Evolutionary conservation across 1,139 yeast genomes (phyloP), one percentile per base, ranked within the genome.

Genomic region (Debaryomyces robertsiae): DNA sequence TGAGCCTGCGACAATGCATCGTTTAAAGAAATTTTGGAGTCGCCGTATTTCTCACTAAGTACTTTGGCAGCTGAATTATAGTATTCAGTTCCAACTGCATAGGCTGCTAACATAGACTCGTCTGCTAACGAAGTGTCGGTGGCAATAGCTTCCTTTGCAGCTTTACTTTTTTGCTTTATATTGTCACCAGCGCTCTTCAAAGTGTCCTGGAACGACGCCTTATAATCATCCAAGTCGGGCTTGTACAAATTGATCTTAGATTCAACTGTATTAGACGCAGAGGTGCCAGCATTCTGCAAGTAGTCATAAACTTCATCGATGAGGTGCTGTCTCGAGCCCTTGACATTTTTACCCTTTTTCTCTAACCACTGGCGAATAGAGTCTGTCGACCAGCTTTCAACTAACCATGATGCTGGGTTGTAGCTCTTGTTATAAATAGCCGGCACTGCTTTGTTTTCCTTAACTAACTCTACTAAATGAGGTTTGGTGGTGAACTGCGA

Each of bases 391-490:
- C 53, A 52, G 36, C 43, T 53, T 22, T 54, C 58, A 27, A 54
- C 43, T 16, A 59, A 46, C 58, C 63, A 57, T 31, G 49, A 49
- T n/a, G 45, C 35, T 15, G 50, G 48, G 16, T 39, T 34, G 13
- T 46, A 60, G 54, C 41, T 62, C 50, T 42, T 56, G 19, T 46
- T 45, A 23, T 50, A n/a, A 13, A 9, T 54, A 42, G 75, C 56
- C 19, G 77, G 75, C 36, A 63, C 63, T 51, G 69, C 63, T 53
- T 71, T 71, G 57, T 73, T 63, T 43, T 66, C 55, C 47, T 71
- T 67, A 3, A 76, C 84, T 32, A 75, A 59, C 25, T 74, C 67
- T 33, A 75, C 58, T 49, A 81, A 65, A 43, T 78, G 70, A 23
- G 65, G 59, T 49, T 69, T 72, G 28, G 79, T 68, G 14, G 78